Evolutionary conservation across 495 filamentous ascomycete genomes (phyloP).

Genomic region (Immersiella caudata): DNA sequence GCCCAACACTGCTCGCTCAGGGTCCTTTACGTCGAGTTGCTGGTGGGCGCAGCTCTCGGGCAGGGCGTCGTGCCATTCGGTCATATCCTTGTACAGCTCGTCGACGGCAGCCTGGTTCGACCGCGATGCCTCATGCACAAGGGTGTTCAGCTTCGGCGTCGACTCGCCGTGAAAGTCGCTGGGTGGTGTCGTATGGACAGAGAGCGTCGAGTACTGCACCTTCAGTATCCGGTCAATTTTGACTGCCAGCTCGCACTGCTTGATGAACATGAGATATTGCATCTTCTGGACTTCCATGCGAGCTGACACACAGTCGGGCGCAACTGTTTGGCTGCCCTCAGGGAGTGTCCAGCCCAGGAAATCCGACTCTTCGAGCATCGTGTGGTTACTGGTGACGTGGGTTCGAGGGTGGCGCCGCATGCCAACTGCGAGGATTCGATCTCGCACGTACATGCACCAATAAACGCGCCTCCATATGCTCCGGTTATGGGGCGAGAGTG

Average conservation of each 20-base stretch:
- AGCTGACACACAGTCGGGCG: constrained; percentile 65
- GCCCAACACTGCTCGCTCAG: not conserved
- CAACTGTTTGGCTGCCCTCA: constrained; percentile 58
- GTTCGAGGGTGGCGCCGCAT: constrained; percentile 88
- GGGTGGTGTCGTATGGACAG: not conserved
- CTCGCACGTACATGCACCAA: constrained; percentile 93
- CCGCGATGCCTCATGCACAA: too few relatives aligned
- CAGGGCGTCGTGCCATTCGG: not conserved
- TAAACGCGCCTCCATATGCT: constrained; percentile 88
- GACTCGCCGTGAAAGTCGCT: too few relatives aligned
- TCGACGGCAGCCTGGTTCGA: not conserved
- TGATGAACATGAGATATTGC: constrained; percentile 83
- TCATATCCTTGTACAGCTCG: not conserved
- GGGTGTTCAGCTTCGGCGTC: too few relatives aligned
- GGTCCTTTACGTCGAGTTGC: not conserved
- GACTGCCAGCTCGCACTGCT: constrained; percentile 86
- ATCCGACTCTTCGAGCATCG: constrained; percentile 80
- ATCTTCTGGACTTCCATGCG: constrained; percentile 66
- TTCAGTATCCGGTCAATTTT: constrained; percentile 82
- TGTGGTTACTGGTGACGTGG: constrained; percentile 88
- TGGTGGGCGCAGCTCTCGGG: not conserved
- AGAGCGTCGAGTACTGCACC: constrained; percentile 83
- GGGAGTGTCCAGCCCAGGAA: constrained; percentile 75
- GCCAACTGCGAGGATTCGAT: constrained; percentile 82
- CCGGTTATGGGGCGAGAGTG: constrained; percentile 64